Percentiles rank a stretch among this genome's conserved stretches.
Conservation (phyloP, 306 rosid genomes). For the Canavalia ensiformis region DNA sequence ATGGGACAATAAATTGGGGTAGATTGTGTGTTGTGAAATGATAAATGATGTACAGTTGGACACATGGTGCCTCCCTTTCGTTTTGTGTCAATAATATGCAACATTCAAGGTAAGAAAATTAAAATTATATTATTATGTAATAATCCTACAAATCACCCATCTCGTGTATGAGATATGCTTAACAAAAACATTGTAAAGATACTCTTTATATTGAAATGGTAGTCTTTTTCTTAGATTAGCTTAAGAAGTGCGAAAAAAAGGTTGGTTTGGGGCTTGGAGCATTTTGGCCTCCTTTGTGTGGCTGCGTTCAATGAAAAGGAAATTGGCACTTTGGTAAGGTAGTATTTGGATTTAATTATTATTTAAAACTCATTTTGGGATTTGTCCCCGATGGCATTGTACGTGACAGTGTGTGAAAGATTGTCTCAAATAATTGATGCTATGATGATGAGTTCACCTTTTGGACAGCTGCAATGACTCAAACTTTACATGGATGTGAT, state of each 20-base stretch:
- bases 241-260: too few species aligned
- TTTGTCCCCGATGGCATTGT: background rate
- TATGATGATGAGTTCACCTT: background rate
- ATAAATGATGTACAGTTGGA: conserved; percentile 28
- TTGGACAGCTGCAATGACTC: background rate
- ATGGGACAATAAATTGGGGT: conserved; percentile 31
- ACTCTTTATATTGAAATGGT: background rate
- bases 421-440: background rate
- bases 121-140: too few species aligned
- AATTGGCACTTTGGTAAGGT: background rate
- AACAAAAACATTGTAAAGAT: background rate
- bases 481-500: background rate
- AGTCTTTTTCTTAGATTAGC: too few species aligned
- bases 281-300: background rate
- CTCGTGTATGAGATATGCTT: background rate
- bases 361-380: background rate
- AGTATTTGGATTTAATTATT: background rate
- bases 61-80: conserved; percentile 16
- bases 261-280: too few species aligned
- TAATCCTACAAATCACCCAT: background rate
- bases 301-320: background rate
- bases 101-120: background rate
- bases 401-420: background rate
- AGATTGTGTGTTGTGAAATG: conserved; percentile 27
- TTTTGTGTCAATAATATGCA: conserved; percentile 12